Evolutionary conservation across 345 rosid genomes (phyloP).

Genomic region (Brassica juncea): DNA sequence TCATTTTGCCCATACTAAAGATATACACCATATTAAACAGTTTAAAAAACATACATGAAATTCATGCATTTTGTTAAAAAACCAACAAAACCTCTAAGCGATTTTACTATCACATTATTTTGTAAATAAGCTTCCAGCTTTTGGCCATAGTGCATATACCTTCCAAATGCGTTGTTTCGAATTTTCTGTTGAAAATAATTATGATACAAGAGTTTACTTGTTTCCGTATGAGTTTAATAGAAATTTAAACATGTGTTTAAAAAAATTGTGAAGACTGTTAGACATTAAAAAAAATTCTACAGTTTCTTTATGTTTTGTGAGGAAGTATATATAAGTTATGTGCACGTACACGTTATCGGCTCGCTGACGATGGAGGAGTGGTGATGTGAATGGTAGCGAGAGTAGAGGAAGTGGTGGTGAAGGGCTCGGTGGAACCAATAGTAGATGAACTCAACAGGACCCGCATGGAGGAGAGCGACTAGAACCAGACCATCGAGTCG

Average conservation of each 20-base stretch:
- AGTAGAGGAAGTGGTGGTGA: constrained; percentile 3
- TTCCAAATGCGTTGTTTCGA: neutral
- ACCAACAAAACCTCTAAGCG: neutral
- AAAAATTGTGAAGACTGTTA: neutral
- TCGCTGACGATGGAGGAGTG: neutral
- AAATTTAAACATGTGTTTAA: neutral
- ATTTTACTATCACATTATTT: neutral
- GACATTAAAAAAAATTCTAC: too few species aligned
- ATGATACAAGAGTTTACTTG: neutral
- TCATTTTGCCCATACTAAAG: neutral
- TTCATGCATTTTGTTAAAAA: neutral
- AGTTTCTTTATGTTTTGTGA: neutral
- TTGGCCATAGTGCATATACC: neutral
- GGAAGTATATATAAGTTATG: neutral
- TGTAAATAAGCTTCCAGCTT: neutral
- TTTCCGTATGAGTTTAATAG: neutral
- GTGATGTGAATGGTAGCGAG: constrained; percentile 1
- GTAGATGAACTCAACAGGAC: neutral
- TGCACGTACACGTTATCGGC: neutral
- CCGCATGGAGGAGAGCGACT: constrained; percentile 1
- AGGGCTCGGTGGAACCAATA: constrained; percentile 3
- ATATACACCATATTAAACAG: neutral
- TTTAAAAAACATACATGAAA: neutral
- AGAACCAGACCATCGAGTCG: neutral
- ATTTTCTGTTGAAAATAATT: neutral